Evolutionary conservation across 371 early-diverging fungal genomes (phyloP).

Genomic region (Mucor saturninus): DNA sequence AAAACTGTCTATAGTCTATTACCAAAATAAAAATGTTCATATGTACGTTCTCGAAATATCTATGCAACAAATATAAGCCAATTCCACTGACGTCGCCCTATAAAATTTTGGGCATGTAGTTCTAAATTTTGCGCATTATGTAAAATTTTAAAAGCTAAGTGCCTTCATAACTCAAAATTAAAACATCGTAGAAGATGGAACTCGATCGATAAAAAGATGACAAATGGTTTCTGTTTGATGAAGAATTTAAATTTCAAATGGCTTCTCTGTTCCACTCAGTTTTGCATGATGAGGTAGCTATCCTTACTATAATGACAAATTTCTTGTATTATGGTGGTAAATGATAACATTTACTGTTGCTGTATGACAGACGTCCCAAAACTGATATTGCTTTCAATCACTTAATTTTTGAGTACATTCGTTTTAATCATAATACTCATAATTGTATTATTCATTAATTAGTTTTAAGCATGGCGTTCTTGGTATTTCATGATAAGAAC

Average conservation of each 20-base stretch:
- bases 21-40: too few species aligned
- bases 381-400: conserved; percentile 12
- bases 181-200: conserved; percentile 7
- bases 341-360: conserved; percentile 13
- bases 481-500: conserved; percentile 7
- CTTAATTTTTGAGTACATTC: conserved; percentile 9
- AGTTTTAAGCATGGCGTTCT: conserved; percentile 10
- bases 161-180: conserved; percentile 1
- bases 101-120: too few species aligned
- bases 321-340: conserved; percentile 6
- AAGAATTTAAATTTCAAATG: conserved; percentile 11
- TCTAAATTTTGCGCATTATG: not conserved
- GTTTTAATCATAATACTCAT: conserved; percentile 11
- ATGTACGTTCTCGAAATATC: too few species aligned
- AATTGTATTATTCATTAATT: conserved; percentile 1
- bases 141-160: conserved; percentile 14
- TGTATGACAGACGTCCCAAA: conserved; percentile 10
- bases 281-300: conserved; percentile 11
- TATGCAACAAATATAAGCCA: too few species aligned
- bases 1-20: too few species aligned
- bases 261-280: conserved; percentile 13
- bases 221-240: conserved; percentile 13
- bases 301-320: conserved; percentile 14
- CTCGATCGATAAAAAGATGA: conserved; percentile 14
- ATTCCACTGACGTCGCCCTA: too few species aligned